Conservation (phyloP, 2,329 filamentous ascomycete species). For the Xylariomycetidae sp. region DNA sequence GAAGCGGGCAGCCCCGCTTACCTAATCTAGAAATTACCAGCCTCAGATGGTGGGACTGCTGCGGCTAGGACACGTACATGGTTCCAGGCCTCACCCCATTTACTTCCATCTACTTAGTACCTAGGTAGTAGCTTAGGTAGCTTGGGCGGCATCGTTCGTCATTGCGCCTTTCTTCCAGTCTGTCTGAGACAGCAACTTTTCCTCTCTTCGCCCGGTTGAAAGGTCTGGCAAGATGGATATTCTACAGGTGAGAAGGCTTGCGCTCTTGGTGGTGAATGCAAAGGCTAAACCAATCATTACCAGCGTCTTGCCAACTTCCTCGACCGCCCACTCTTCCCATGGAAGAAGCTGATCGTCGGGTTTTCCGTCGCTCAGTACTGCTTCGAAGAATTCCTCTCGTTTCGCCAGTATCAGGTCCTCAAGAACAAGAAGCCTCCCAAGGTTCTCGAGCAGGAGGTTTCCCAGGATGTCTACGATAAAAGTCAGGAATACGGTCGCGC, state of each 20-base stretch:
- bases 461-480: slow-evolving; percentile 88
- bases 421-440: slow-evolving; percentile 74
- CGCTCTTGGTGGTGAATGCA: slow-evolving; percentile 2
- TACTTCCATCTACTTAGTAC: too few species aligned
- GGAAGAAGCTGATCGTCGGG: slow-evolving; percentile 93
- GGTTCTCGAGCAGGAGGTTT: slow-evolving; percentile 82
- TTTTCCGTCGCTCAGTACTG: slow-evolving; percentile 90
- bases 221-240: slow-evolving; percentile 26
- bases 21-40: too few species aligned
- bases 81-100: too few species aligned
- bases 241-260: slow-evolving; percentile 25
- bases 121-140: too few species aligned
- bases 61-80: too few species aligned
- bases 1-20: too few species aligned
- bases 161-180: slow-evolving; percentile 9
- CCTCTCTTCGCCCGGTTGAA: slow-evolving; percentile 11
- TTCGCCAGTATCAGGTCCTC: slow-evolving; percentile 85
- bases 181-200: slow-evolving; percentile 9
- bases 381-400: slow-evolving; percentile 82
- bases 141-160: too few species aligned
- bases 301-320: slow-evolving; percentile 78
- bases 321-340: slow-evolving; percentile 89
- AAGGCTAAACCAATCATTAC: slow-evolving; percentile 16
- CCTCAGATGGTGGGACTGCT: too few species aligned
- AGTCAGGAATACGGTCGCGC: slow-evolving; percentile 93